Base-by-base conservation (phyloP, 2,329 filamentous ascomycete species). In the Colletotrichum spinosum region DNA sequence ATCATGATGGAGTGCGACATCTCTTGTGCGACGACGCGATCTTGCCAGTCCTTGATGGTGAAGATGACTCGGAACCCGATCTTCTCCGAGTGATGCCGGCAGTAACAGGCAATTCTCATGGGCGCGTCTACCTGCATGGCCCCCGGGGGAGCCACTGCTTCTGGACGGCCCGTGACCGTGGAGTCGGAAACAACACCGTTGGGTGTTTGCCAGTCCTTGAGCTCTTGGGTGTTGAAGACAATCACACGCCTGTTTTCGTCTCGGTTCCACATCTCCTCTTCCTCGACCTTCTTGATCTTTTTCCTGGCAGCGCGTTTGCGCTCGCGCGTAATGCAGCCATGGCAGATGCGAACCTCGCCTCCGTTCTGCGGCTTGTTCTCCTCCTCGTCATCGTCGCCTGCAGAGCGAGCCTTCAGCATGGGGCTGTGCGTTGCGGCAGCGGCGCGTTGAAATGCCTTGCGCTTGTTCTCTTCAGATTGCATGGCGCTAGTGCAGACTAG, bases 61-160 rank as follows among this genome's bases (percentile, higher is more conserved):
- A 98, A 97, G 68, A 99, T 97, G 72, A 98, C 94, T 69, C 86
- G 84, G 78, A 97, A 99, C 2, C 95, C 95, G 70, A 91, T 83
- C 80, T 98, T 98, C 79, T 98, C 96, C 65, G 91, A 89, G 72
- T 98, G 95, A 75, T 99, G 95, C 17, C 95, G 89, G 79, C 95
- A 98, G 78, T 98, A 99, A 77, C 95, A 99, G 33, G 94, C 93
- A 72, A 99, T 97, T 9, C 95, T 90, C 94, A 98, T 97, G 0
- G 93, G 94, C 2, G 93, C 88, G 70, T 94, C 90, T 25, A 97
- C 89, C 73, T 93, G 90, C 81, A 93, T 88, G 7, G 90, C 87
- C 55, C 88, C 88, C 10, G 69, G 51, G 49, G 78, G 82, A 66
- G 79, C 74, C 35, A 83, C 77, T n/a, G 82, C 78, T 63, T 85